phyloP scores from a whole-genome alignment of 1,284 basidiomycete genomes.

The Apiotrichum mycotoxinovorans region DNA sequence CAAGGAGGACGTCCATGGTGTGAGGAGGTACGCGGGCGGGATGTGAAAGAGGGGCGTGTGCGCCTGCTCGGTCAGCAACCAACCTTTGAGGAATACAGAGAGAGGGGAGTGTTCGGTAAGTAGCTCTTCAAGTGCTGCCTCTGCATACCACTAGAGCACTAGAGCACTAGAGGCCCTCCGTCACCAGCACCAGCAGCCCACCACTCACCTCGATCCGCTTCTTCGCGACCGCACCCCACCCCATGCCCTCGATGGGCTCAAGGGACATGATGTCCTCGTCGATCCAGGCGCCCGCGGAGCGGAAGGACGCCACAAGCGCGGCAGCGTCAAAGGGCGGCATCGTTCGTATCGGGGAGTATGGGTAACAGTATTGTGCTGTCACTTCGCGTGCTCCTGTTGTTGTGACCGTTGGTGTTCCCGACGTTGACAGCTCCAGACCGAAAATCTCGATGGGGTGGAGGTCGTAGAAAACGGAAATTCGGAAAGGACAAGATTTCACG shows the following conservation, averaged over 20 bases:
- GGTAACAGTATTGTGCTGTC: background rate
- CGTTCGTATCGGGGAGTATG: background rate
- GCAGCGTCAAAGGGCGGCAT: conserved; percentile 13
- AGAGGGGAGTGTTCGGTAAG: no score
- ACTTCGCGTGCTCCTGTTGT: background rate
- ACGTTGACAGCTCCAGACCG: no score
- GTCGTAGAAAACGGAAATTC: background rate
- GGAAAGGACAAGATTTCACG: no score
- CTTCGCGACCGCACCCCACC: conserved; percentile 44
- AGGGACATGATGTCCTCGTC: conserved; percentile 29
- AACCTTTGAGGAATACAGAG: no score
- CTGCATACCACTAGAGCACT: no score
- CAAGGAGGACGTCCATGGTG: conserved; percentile 69
- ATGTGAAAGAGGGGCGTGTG: conserved; percentile 68
- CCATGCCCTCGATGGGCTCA: conserved; percentile 39
- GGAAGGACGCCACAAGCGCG: conserved; percentile 30
- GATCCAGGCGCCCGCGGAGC: conserved; percentile 37
- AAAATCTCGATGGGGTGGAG: background rate
- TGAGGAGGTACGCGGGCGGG: conserved; percentile 72
- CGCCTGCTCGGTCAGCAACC: conserved; percentile 11
- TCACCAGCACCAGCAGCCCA: no score
- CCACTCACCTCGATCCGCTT: conserved; percentile 45
- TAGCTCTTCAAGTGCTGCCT: no score
- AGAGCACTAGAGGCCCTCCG: no score
- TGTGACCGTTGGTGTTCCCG: no score